Base-by-base conservation (phyloP, 2,329 filamentous ascomycete species). In the Botrytis porri region DNA sequence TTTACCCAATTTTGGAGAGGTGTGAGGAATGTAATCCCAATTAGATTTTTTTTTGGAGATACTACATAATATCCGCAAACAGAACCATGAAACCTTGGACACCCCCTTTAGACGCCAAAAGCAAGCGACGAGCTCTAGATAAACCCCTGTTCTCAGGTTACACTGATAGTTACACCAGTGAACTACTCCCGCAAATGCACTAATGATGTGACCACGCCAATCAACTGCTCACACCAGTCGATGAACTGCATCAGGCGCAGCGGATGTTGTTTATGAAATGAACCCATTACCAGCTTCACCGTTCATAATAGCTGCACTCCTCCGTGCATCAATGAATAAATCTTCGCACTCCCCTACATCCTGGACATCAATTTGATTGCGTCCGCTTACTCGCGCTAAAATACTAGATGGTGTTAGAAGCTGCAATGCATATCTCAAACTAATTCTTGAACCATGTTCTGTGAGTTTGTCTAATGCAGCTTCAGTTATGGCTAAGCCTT, bases 391-490 rank as follows among this genome's bases (percentile, higher is more conserved):
- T 81, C 93, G 92, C 74, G 95, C 94, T 79, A 98, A 88, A 83
- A 98, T 97, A 83, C 93, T 91, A 76, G 81, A 81, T 72, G 82
- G 79, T 59, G 82, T 80, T 78, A 99, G 86, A 77, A 99, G 84
- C 84, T 98, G 96, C 81, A 99, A 85, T 77, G 95, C 95, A 84
- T 99, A 99, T 77, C 96, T 87, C 83, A 99, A 83, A 82, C 93
- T 97, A 80, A 98, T 94, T 78, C 91, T 92, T 79, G 93, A 93
- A 77, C 96, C 96, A 78, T 97, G 91, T 80, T 93, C 89, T 60
- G 94, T 89, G 79, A 99, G 90, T 84, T 93, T 96, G 78, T 96
- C 92, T 74, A 98, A 87, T 39, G 96, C 96, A 32, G 90, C 89
- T 67, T 97, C 93, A 59, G 89, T 90, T 77, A 98, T 90, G 75